These are phyloP conservation scores for Entomortierella lignicola DNA, from an alignment of 192 early-diverging fungal genomes.

Conservation along the genomic window DNA sequence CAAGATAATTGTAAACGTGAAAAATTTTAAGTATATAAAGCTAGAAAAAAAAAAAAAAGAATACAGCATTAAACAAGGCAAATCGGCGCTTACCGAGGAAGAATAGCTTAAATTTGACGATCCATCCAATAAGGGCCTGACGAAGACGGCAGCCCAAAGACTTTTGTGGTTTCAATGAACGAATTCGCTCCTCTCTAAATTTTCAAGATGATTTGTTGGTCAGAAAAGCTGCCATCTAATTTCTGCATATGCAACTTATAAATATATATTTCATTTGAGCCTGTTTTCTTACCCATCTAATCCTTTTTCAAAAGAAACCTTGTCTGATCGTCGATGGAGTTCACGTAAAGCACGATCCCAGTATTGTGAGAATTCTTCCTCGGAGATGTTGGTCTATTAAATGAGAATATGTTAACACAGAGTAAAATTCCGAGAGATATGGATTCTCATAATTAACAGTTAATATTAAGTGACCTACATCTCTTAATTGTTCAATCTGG, in stretches of 20 bases:
- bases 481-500: constrained; percentile 28
- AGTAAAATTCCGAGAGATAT: not conserved
- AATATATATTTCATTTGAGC: not conserved
- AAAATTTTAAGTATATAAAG: not conserved
- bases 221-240: too few relatives aligned
- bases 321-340: constrained; percentile 29
- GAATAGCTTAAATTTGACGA: constrained; percentile 34
- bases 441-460: not conserved
- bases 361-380: constrained; percentile 48
- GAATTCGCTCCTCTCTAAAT: constrained; percentile 34
- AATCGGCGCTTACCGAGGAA: constrained; percentile 13
- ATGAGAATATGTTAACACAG: constrained; percentile 20
- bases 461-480: constrained; percentile 5
- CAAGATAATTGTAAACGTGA: not conserved
- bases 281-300: constrained; percentile 8
- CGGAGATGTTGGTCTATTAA: constrained; percentile 36
- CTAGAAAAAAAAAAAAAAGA: not conserved
- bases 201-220: not conserved
- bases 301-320: constrained; percentile 28
- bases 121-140: constrained; percentile 38
- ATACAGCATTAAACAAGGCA: not conserved
- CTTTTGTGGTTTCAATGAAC: constrained; percentile 37
- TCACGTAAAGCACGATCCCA: constrained; percentile 53
- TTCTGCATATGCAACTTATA: too few relatives aligned
- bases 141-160: constrained; percentile 30